Evolutionary conservation across 352 stramenopile species (phyloP), one percentile per base, ranked within the genome.

Genomic region (Aphanomyces cochlioides): DNA sequence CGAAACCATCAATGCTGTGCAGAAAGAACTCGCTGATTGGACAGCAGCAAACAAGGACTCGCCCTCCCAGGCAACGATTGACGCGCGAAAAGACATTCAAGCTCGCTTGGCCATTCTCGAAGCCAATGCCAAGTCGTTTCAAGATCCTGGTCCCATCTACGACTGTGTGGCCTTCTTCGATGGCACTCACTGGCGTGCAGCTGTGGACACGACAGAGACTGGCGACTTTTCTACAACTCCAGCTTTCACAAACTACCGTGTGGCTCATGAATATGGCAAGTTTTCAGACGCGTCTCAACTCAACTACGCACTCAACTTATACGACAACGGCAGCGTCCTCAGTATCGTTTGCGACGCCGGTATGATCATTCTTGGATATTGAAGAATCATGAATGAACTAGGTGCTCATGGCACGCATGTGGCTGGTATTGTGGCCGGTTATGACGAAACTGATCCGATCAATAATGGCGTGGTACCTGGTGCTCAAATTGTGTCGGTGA

Each of bases 271-370:
- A 72, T 96, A 95, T 71, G 87, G 74, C 45, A 94, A 80, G 54
- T 97, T 98, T 72, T 90, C 88, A n/a, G 75, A 88, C n/a, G 77
- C 91, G 48, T 95, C 91, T 54, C 87, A 97, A 73, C 87, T 98
- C 56, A 98, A 98, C 75, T 98, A 97, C 76, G 88, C 81, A 60
- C 79, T 98, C 70, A 97, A 98, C 72, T 87, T 99, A 56, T 98
- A 98, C 70, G 87, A 98, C 50, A 83, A 98, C 1, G 95, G 92
- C 58, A 89, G 91, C 40, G 88, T 94, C 45, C 75, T 98, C 39
- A 97, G 83, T 77, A 89, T 99, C 65, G 94, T 98, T 39, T 88
- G 84, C 21, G 94, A 98, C 73, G 88, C 93, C 0, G 93, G 93
- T 21, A n/a, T 10, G 34, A 40, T 61, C 19, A 13, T 61, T 12